Evolutionary conservation across 2,329 filamentous ascomycete species (phyloP).

Genomic region (Aspergillus fischeri): DNA sequence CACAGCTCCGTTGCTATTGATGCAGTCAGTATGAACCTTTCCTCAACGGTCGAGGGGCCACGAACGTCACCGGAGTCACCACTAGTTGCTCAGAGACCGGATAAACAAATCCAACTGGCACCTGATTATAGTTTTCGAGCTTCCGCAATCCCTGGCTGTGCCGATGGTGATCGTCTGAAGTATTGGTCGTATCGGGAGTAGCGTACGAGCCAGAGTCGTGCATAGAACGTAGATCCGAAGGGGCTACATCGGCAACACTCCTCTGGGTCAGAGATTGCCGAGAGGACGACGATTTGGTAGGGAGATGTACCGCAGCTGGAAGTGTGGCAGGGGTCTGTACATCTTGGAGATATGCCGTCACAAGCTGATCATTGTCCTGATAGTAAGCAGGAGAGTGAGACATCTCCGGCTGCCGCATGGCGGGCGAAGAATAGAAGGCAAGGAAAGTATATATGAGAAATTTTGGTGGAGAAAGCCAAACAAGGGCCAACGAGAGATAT

Average conservation of each 20-base stretch:
- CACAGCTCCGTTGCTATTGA: slow-evolving; percentile 23
- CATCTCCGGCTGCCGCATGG: slow-evolving; percentile 34
- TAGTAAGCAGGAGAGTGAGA: slow-evolving; percentile 33
- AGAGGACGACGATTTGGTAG: slow-evolving; percentile 10
- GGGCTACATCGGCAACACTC: slow-evolving; percentile 8
- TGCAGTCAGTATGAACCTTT: slow-evolving; percentile 20
- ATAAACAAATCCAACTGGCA: slow-evolving; percentile 16
- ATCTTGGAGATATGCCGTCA: slow-evolving; percentile 18
- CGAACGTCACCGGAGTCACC: slow-evolving; percentile 19
- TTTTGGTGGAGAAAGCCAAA: slow-evolving; percentile 14
- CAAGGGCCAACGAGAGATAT: slow-evolving; percentile 14
- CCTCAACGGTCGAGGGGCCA: slow-evolving; percentile 19
- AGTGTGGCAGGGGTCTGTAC: slow-evolving; percentile 16
- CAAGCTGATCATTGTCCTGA: slow-evolving; percentile 24
- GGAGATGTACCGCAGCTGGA: slow-evolving; percentile 11
- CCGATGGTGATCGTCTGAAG: slow-evolving; percentile 13
- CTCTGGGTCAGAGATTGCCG: slow-evolving; percentile 4
- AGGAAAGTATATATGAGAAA: slow-evolving; percentile 7
- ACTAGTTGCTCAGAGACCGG: slow-evolving; percentile 13
- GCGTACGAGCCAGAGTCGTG: slow-evolving; percentile 16
- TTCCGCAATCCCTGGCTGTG: slow-evolving; percentile 8
- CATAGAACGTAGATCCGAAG: slow-evolving; percentile 17
- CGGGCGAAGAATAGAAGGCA: slow-evolving; percentile 11
- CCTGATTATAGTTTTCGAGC: slow-evolving; percentile 1
- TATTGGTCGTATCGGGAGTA: slow-evolving; percentile 23